Conservation (phyloP, 352 stramenopile species). For the Pythium coloratum region DNA sequence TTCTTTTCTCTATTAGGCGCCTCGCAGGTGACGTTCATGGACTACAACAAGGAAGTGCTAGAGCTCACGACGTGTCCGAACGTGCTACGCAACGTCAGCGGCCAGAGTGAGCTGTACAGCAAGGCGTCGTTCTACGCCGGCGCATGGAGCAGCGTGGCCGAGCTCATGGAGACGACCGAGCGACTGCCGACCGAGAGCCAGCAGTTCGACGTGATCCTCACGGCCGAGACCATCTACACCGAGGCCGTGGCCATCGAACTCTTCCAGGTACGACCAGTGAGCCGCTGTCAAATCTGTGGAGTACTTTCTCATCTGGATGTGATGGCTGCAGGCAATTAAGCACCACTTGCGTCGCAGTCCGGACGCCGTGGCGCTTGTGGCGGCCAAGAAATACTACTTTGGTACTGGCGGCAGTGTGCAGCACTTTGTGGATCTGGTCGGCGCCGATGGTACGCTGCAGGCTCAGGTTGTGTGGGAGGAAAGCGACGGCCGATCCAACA, state of each 20-base stretch:
- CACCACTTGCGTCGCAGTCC: constrained; percentile 51
- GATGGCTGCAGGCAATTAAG: constrained; percentile 61
- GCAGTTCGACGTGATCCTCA: constrained; percentile 78
- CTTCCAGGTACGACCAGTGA: constrained; percentile 59
- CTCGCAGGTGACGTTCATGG: constrained; percentile 70
- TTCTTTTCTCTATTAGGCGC: constrained; percentile 35
- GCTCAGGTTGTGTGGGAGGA: constrained; percentile 73
- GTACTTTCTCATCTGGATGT: not conserved
- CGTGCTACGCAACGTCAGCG: constrained; percentile 47
- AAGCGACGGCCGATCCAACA: constrained; percentile 71
- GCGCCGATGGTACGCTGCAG: constrained; percentile 42
- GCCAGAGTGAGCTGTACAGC: constrained; percentile 26
- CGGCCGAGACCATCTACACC: constrained; percentile 86
- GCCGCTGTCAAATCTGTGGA: not conserved
- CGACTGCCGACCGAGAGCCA: constrained; percentile 31
- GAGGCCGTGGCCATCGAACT: constrained; percentile 68
- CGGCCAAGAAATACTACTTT: constrained; percentile 89
- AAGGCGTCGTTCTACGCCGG: constrained; percentile 74
- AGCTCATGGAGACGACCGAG: constrained; percentile 49
- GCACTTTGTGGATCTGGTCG: constrained; percentile 71
- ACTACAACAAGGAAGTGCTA: constrained; percentile 89
- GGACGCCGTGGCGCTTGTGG: constrained; percentile 57
- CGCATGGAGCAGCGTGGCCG: constrained; percentile 64
- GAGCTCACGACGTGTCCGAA: constrained; percentile 85
- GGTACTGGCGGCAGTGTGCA: constrained; percentile 85